A percentile compares a stretch with the other conserved stretches of the same genome.
phyloP scores from a whole-genome alignment of 768 basidiomycete genomes.

The Amyloporia xantha region DNA sequence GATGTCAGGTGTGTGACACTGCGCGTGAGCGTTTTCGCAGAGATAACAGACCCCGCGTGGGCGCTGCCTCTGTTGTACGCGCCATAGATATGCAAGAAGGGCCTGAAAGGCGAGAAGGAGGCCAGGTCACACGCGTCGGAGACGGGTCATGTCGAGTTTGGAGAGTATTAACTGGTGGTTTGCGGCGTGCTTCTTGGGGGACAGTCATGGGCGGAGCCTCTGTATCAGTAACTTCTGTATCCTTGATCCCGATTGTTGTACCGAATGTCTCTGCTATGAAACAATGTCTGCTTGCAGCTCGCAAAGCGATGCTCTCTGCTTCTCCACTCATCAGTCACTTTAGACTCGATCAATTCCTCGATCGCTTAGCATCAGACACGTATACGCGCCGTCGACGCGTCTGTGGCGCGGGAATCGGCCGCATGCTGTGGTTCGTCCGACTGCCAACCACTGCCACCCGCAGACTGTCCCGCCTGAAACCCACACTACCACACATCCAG shows the following conservation, averaged over 20 bases:
- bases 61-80: constrained; percentile 5
- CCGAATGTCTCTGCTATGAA: too few species aligned
- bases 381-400: constrained; percentile 8
- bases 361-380: too few species aligned
- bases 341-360: too few species aligned
- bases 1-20: constrained; percentile 73
- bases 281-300: too few species aligned
- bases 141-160: constrained; percentile 82
- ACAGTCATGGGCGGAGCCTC: background rate
- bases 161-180: constrained; percentile 60
- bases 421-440: background rate
- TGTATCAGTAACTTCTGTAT: too few species aligned
- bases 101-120: constrained; percentile 90
- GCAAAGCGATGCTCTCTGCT: too few species aligned
- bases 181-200: background rate
- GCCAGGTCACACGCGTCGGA: constrained; percentile 81
- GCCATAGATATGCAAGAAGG: constrained; percentile 69
- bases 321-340: too few species aligned
- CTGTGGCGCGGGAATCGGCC: constrained; percentile 13
- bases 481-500: background rate
- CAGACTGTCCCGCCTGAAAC: background rate
- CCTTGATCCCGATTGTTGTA: too few species aligned
- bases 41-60: too few species aligned
- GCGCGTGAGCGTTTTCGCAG: background rate
- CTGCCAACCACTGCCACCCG: background rate